These are phyloP conservation scores for Botrytis medusae DNA, from an alignment of 2,329 filamentous ascomycete genomes.

Conservation along the genomic window DNA sequence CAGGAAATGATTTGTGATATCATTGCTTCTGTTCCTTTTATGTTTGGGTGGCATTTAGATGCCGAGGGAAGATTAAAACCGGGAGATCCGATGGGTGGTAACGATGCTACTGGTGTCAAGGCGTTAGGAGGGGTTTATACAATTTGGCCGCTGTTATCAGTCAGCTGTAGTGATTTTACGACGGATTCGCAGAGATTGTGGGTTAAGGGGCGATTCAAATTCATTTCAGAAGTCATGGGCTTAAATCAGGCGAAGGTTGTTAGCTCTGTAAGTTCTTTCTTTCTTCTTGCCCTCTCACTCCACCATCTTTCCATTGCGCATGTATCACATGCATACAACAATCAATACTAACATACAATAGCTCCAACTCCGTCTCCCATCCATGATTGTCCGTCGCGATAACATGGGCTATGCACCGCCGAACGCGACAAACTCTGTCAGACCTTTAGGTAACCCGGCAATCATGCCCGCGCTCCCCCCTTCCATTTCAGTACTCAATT, in stretches of 20 bases:
- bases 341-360: conserved; percentile 34
- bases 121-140: conserved; percentile 59
- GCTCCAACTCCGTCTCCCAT: conserved; percentile 59
- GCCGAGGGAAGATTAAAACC: conserved; percentile 40
- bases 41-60: conserved; percentile 58
- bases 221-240: conserved; percentile 56
- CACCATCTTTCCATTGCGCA: not conserved
- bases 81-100: conserved; percentile 24
- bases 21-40: conserved; percentile 60
- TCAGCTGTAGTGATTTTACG: conserved; percentile 57
- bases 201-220: conserved; percentile 53
- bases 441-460: not conserved
- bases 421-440: not conserved
- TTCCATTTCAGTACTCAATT: conserved; percentile 31
- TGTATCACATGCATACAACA: not conserved
- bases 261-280: conserved; percentile 47
- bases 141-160: conserved; percentile 57
- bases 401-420: conserved; percentile 30
- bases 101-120: conserved; percentile 43
- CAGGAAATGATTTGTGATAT: conserved; percentile 57
- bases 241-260: conserved; percentile 59
- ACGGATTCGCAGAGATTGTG: conserved; percentile 59
- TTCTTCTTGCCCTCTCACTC: not conserved
- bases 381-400: conserved; percentile 54
- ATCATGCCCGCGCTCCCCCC: conserved; percentile 7